Base-by-base conservation (phyloP, 2,329 filamentous ascomycete species). In the Colletotrichum tofieldiae region DNA sequence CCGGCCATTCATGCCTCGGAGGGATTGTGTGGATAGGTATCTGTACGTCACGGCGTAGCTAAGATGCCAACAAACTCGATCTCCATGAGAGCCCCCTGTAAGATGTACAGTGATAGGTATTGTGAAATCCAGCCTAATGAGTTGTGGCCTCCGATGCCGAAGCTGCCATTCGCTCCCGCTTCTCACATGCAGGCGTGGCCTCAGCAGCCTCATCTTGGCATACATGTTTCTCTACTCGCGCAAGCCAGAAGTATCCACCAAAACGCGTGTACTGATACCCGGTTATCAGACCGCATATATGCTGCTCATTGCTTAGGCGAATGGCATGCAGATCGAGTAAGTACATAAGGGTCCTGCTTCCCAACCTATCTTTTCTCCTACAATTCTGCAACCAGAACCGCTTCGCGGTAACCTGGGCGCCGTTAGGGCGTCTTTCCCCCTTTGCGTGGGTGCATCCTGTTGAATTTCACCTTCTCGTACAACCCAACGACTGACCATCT, bases 141-240 rank as follows among this genome's bases (percentile, higher is more conserved):
- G 23, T 2, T 5, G 49, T 52, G 26, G 26, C 2, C 49, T 52
- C 49, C 26, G 23, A 52, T 3, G 49, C 26, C 49, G 2, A 11
- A 32, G 43, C 20, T 39, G 26, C 16, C 20, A 37, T 62, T 62
- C 29, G 43, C 11, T 23, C 18, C n/a, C 3, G 0, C 20, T 3
- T 39, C 41, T 26, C n/a, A 39, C 2, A n/a, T 23, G 52, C 32
- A 62, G 45, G 43, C 43, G 59, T 62, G 59, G 59, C 59, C 59
- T 62, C 59, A 62, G 47, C 59, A 62, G 59, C 59, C 59, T 23
- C 45, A 51, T 39, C 43, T 62, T 51, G 29, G 43, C 43, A 4
- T 26, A 7, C 29, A 45, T 49, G 9, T 49, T 26, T 14, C 35
- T 23, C 45, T 49, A 23, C 45, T 49, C 8, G 20, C 45, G 11